Base-by-base conservation (phyloP, 2,329 filamentous ascomycete genomes). In the Camillea tinctor region DNA sequence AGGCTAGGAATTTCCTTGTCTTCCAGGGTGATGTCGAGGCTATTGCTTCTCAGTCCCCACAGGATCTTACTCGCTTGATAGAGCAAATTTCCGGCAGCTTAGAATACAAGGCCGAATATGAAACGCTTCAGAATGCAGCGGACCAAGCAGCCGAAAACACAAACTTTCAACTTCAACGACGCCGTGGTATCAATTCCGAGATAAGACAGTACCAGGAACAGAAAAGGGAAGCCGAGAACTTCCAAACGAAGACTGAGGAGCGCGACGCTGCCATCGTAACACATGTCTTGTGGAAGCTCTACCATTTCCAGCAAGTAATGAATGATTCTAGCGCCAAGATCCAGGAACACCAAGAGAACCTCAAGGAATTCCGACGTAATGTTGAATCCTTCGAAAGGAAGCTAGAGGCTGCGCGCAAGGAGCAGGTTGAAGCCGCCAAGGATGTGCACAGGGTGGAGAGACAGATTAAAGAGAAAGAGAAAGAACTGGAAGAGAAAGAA, bases 11-110 rank as follows among this genome's bases (percentile, higher is more conserved):
- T 73, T 99, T 99, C 74, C 84, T 99, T 4, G 95, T 99, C 40
- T 99, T 99, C 74, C 95, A 99, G 76, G 96, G 95, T 66, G 95
- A 99, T 73, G 94, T 99, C 19, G 95, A 99, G 75, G 91, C 93
- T 22, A 97, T 99, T 71, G 96, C 95, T 1, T 93, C 93, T 7
- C 95, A 98, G 74, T 96, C 93, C 1, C 93, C 95, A 0, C 93
- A 93, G 68, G 95, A 98, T 71, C 84, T 99, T 48, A 99, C 95
- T 0, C 86, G 92, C 55, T 80, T 99, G 55, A 96, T 99, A 59
- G 95, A 99, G 77, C 95, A 98, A 76, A 98, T 99, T 63, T 98
- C 94, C 1, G 95, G 95, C 52, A 97, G 93, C 75, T 78, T 98
- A 55, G 95, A 99, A 70, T 92, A 93, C 78, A 98, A 98, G 76